Base-by-base conservation (phyloP, 148 eudicot species). In the Cornus kousa region DNA sequence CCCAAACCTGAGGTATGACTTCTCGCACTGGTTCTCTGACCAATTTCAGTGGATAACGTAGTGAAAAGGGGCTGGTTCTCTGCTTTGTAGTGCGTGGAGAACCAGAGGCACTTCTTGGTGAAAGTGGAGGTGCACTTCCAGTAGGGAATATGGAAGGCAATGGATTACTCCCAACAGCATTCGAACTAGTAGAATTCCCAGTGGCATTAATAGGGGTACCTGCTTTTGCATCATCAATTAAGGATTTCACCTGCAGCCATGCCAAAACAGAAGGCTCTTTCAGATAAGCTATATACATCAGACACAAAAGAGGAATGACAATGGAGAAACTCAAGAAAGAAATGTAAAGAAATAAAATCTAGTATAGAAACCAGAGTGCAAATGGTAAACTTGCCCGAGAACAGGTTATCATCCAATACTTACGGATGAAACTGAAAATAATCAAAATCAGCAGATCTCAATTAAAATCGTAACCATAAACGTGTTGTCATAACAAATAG, bases 71-170 rank as follows among this genome's bases (percentile, higher is more conserved):
- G 72, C 50, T 55, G 70, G 46, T 28, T 73, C 70, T 59, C 31
- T 65, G 76, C 76, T 79, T 79, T 43, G 53, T 46, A 13, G 62
- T 43, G 23, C 81, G 70, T 37, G 76, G 81, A 71, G 81, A 79
- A 72, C 81, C 76, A 43, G 75, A 73, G 7, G 76, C 69, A 72
- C 76, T 79, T 79, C 81, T 79, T 72, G 81, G 81, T 40, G 81
- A 79, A 72, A 79, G 81, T 24, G 81, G 81, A 79, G 71, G 81
- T 17, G 71, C 64, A 43, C 40, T 78, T 16, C 75, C 80, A 39
- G 75, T 70, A 39, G 80, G 75, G 22, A 78, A 78, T 11, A 71
- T 72, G 46, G 80, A 78, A 78, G 80, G 81, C 62, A 79, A 28
- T 65, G 81, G 75, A 31, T 40, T 79, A 28, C 43, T 57, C 60